Percentiles rank a stretch among this genome's conserved stretches.
phyloP scores from a whole-genome alignment of 2,329 filamentous ascomycete genomes.

The Aphanocladium album region DNA sequence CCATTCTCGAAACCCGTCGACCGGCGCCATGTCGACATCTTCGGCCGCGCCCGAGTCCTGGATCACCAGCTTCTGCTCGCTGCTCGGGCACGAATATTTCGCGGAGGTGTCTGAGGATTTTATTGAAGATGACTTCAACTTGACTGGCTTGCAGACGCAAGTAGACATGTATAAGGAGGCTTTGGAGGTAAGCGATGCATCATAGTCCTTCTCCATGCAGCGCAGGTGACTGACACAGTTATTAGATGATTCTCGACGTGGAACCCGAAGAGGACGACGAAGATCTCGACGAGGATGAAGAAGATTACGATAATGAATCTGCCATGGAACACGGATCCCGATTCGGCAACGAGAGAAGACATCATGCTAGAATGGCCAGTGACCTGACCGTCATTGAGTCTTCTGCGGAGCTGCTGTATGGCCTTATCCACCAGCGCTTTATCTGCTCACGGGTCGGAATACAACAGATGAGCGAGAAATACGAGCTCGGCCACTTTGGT shows the following conservation, averaged over 20 bases:
- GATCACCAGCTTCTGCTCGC: conserved; percentile 95
- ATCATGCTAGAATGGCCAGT: conserved; percentile 78
- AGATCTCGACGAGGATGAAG: conserved; percentile 73
- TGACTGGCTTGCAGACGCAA: conserved; percentile 90
- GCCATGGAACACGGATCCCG: conserved; percentile 47
- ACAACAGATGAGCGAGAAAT: conserved; percentile 99
- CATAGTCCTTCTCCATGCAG: neutral
- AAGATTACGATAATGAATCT: conserved; percentile 68
- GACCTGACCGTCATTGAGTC: conserved; percentile 95
- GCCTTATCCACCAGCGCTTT: conserved; percentile 95
- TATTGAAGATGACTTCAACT: conserved; percentile 99
- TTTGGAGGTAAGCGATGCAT: conserved; percentile 57
- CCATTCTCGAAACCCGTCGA: neutral
- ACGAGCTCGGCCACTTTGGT: conserved; percentile 94
- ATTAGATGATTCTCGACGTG: conserved; percentile 91
- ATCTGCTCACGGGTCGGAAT: conserved; percentile 95
- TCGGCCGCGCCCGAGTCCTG: conserved; percentile 74
- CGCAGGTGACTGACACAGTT: neutral
- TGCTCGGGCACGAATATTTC: conserved; percentile 97
- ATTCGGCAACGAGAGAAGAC: conserved; percentile 61
- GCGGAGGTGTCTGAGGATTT: conserved; percentile 98
- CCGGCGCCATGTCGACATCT: conserved; percentile 50
- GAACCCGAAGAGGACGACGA: conserved; percentile 94
- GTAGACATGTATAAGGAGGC: conserved; percentile 99
- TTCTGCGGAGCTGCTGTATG: conserved; percentile 96